Evolutionary conservation across 352 stramenopile genomes (phyloP), one percentile per base, ranked within the genome.

Genomic region (Phytopythium mirpurense): DNA sequence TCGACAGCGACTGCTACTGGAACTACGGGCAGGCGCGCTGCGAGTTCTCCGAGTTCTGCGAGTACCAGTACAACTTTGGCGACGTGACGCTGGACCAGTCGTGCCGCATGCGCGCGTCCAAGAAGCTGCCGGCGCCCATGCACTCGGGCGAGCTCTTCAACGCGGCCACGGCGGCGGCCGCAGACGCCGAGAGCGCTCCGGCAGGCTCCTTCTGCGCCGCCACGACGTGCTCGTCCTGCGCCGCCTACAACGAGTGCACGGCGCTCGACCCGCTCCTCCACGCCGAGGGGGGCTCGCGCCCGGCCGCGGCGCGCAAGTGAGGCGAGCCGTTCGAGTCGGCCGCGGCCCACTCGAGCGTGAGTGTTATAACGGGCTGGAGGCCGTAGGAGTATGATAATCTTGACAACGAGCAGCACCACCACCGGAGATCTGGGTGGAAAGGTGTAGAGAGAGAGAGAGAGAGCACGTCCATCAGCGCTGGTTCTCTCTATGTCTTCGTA

Each of bases 1-100:
- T 90, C 56, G 80, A 93, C 56, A 62, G 57, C 35, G 83, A 93
- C 51, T 93, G 83, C 67, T 91, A 91, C 60, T 93, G 80, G 80
- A 91, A 93, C 58, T 91, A 93, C 54, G 72, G 79, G 21, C 60
- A 78, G 29, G 78, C 78, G 16, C 64, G 69, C 40, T 93, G 80
- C 55, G 80, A 86, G 60, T 90, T 89, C 59, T 57, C 66, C 9
- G 70, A 82, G 51, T 90, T 87, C 51, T 93, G 83, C 54, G 78
- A 93, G 67, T 93, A 93, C 49, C 75, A 74, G 29, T 93, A 91
- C 58, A 67, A 74, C 50, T 93, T 93, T 49, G 80, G 80, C 19
- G 83, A 93, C 52, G 73, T 93, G 51, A 87, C 65, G 5, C 71
- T 93, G 41, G 83, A 93, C 47, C 83, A 93, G 54, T 93, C 83